Evolutionary conservation across 2,329 filamentous ascomycete genomes (phyloP), one percentile per base, ranked within the genome.

Genomic region (Chaetomium globosum): DNA sequence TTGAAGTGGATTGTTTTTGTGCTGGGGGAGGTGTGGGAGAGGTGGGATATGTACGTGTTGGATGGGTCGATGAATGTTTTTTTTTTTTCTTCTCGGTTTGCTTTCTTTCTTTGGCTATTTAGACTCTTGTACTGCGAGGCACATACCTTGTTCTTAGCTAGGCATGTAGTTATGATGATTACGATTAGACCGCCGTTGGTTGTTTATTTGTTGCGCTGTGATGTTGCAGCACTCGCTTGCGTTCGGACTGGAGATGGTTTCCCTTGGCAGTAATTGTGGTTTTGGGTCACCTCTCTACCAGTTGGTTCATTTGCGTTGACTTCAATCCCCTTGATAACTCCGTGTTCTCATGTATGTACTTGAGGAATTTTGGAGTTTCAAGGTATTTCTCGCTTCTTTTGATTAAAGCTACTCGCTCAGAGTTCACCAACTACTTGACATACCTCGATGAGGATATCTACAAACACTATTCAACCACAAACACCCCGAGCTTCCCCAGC

Each of bases 111-210:
- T 26, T 33, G 31, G 8, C 4, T 51, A 23, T 31, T 61, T 54
- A 46, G 49, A 53, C 49, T 61, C 31, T 30, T 30, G 49, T 61
- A 54, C 49, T 54, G 59, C 59, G 49, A 61, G 49, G 33, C 59
- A 61, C 39, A 48, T 56, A 56, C 39, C 30, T 39, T 36, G 23
- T 21, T 6, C 49, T 61, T 54, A 46, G 59, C 33, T 23, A 6
- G 36, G 26, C 23, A 31, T 33, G 56, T 31, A 49, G 26, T 59
- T 49, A 59, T 49, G 36, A 58, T 46, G n/a, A 21, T 48, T 56
- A 56, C 26, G 31, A 56, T 56, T 56, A 56, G 26, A 30, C 51
- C 16, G 39, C 19, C n/a, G 26, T 7, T 19, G 51, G 31, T 31
- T 26, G 26, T 19, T 16, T 39, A 5, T 19, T 39, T 43, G 16